Evolutionary conservation across 2,329 filamentous ascomycete genomes (phyloP).

Genomic region (Ophiocordyceps robertsii): DNA sequence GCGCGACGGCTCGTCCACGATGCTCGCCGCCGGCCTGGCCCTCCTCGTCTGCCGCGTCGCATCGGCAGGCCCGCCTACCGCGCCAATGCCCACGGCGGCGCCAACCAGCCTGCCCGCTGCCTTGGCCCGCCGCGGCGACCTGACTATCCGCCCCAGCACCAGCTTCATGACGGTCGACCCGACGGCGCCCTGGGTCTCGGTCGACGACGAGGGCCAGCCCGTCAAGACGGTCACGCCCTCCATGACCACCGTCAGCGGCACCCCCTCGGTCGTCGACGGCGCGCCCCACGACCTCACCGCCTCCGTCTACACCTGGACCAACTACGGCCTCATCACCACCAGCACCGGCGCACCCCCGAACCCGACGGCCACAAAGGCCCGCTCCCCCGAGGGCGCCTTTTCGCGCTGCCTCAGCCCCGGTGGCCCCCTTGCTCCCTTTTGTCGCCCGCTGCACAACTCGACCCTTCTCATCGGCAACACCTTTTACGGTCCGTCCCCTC

Average conservation of each 20-base stretch:
- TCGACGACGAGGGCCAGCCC: constrained; percentile 32
- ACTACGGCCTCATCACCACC: constrained; percentile 22
- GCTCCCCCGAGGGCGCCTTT: constrained; percentile 33
- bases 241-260: constrained; percentile 30
- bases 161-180: not conserved
- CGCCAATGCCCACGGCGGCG: too few relatives aligned
- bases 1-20: too few relatives aligned
- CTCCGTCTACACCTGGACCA: constrained; percentile 23
- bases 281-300: constrained; percentile 34
- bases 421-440: constrained; percentile 36
- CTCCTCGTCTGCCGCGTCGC: too few relatives aligned
- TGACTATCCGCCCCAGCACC: too few relatives aligned
- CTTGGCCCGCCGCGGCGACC: too few relatives aligned
- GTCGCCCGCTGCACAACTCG: constrained; percentile 29
- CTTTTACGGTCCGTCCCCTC: constrained; percentile 34
- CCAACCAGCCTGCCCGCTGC: too few relatives aligned
- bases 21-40: too few relatives aligned
- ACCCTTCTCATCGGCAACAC: constrained; percentile 29
- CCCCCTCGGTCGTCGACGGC: constrained; percentile 20
- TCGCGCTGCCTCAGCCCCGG: constrained; percentile 33
- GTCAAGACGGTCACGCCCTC: constrained; percentile 34
- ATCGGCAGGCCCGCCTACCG: too few relatives aligned
- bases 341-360: constrained; percentile 29
- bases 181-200: constrained; percentile 36
- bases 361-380: constrained; percentile 25